Base-by-base conservation (phyloP, 192 early-diverging fungal species). In the Ambispora gerdemannii region DNA sequence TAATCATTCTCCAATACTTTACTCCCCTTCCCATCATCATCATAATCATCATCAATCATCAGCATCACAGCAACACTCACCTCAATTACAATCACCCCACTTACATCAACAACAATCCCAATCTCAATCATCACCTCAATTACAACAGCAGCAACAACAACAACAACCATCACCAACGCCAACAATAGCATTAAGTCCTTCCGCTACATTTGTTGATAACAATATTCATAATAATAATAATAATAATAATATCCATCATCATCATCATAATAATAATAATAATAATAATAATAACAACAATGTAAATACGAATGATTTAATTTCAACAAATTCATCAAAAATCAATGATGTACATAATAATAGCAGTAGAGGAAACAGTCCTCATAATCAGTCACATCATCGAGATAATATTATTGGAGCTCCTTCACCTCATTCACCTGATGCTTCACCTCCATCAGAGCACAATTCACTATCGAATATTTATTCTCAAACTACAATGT, bases 1-100 rank as follows among this genome's bases (percentile, higher is more conserved):
- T 7, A 34, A 32, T 10, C 63, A 64, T 19, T 64, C 63, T 19
- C 38, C 63, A 64, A 49, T 64, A 64, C 20, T 64, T 19, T 64
- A 64, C 31, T 28, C 36, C 8, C 6, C 35, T 47, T 64, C 62
- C 3, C 24, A 43, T 43, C 15, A 6, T 6, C 38, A 43, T 43
- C 38, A 43, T 6, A 10, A 43, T 11, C 38, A 43, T 47, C 38
- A 43, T 30, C 63, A 43, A 27, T 28, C 63, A 27, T 38, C 63
- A 15, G 36, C 63, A 25, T 17, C 20, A 11, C 38, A 43, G 38
- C 38, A 43, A 10, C 38, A 43, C 6, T 43, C 38, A 43, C 38
- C 38, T 10, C 38, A 43, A 15, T 10, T 43, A 43, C 38, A 43
- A 43, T n/a, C n/a, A n/a, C n/a, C n/a, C n/a, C n/a, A n/a, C n/a